Evolutionary conservation across 129 eudicot species (phyloP).

Genomic region (Saussurea involucrata): DNA sequence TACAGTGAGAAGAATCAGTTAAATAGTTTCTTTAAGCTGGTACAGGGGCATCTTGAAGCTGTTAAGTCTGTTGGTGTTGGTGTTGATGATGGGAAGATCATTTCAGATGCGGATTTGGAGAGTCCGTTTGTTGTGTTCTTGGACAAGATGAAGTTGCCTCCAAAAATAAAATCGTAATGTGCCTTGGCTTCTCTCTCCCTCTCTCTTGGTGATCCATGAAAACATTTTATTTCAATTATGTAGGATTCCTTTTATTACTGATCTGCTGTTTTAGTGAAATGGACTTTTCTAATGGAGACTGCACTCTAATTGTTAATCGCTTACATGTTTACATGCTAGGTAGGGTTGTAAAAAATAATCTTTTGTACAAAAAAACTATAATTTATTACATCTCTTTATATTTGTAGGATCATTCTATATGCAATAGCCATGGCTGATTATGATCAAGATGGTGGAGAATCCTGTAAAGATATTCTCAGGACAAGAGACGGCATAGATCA

Average conservation of each 20-base stretch:
- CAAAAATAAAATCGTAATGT: constrained; percentile 75
- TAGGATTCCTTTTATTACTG: too few species aligned
- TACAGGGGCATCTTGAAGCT: constrained; percentile 55
- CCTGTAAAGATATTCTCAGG: constrained; percentile 54
- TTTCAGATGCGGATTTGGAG: constrained; percentile 75
- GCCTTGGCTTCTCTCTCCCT: background rate
- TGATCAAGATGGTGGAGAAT: constrained; percentile 64
- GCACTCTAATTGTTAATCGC: too few species aligned
- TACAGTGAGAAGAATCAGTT: constrained; percentile 72
- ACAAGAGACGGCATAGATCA: constrained; percentile 75
- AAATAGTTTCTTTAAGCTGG: constrained; percentile 77
- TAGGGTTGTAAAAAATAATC: background rate
- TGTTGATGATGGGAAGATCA: constrained; percentile 28
- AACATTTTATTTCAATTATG: background rate
- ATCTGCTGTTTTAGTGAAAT: too few species aligned
- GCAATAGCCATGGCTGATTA: constrained; percentile 84
- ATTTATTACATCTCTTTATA: constrained; percentile 1
- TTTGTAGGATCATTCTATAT: constrained; percentile 81
- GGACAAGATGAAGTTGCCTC: constrained; percentile 55
- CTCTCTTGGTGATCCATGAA: background rate
- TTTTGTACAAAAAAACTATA: background rate
- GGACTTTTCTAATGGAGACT: background rate
- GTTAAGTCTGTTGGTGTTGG: constrained; percentile 18
- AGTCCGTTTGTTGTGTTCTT: constrained; percentile 66
- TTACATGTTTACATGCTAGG: background rate